phyloP scores from a whole-genome alignment of 129 eudicot species.

The Escallonia herrerae region DNA sequence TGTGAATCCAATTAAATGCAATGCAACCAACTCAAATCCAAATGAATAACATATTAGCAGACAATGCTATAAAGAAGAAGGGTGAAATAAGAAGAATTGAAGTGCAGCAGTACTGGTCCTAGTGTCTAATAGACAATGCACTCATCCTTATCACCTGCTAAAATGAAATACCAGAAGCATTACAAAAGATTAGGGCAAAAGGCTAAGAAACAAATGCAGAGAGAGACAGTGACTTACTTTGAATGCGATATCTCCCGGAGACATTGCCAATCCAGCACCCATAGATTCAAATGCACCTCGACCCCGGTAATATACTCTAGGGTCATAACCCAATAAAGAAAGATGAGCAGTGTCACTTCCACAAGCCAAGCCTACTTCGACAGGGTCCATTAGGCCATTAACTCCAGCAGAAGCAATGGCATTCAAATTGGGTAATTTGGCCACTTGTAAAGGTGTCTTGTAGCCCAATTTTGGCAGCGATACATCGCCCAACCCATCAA shows the following conservation, averaged over 20 bases:
- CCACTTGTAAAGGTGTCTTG: conserved; percentile 77
- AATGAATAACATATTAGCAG: too few relatives aligned
- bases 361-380: conserved; percentile 84
- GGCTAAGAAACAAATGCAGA: background rate
- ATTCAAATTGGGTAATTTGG: conserved; percentile 66
- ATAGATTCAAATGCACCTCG: conserved; percentile 94
- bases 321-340: conserved; percentile 83
- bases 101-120: background rate
- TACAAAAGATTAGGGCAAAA: background rate
- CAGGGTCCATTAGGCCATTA: conserved; percentile 96
- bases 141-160: too few relatives aligned
- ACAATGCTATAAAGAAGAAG: too few relatives aligned
- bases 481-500: conserved; percentile 96
- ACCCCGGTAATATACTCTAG: conserved; percentile 87
- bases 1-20: too few relatives aligned
- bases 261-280: conserved; percentile 99
- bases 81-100: too few relatives aligned
- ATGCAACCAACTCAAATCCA: too few relatives aligned
- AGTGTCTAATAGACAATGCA: too few relatives aligned
- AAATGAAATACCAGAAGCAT: too few relatives aligned
- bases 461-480: conserved; percentile 73
- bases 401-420: conserved; percentile 91
- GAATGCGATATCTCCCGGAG: conserved; percentile 95
- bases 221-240: conserved; percentile 37
- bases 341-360: conserved; percentile 97